These are phyloP conservation scores for Xylariales sp. DNA, from an alignment of 2,329 filamentous ascomycete species.

Conservation along the genomic window DNA sequence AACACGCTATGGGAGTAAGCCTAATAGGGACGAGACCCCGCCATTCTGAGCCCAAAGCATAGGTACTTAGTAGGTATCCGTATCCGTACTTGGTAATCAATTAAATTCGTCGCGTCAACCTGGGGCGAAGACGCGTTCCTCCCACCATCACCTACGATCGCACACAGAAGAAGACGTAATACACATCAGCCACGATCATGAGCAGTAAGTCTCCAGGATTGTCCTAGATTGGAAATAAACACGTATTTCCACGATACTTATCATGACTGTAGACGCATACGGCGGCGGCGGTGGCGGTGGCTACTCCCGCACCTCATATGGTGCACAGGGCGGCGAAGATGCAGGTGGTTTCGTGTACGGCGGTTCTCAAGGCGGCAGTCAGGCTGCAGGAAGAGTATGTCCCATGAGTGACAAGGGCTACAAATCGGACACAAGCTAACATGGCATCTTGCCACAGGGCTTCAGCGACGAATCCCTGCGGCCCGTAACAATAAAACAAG, in stretches of 20 bases:
- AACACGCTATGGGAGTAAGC: too few species aligned
- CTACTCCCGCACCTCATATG: conserved; percentile 7
- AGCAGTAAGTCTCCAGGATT: not conserved
- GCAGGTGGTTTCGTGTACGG: conserved; percentile 58
- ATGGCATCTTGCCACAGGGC: too few species aligned
- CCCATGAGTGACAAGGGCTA: too few species aligned
- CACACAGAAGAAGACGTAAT: not conserved
- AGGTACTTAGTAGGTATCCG: too few species aligned
- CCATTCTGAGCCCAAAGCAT: not conserved
- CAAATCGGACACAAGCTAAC: too few species aligned
- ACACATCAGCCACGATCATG: not conserved
- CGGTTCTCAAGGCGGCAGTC: conserved; percentile 57
- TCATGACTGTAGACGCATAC: conserved; percentile 5
- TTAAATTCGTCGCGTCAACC: conserved; percentile 12
- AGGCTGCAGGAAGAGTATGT: conserved; percentile 28
- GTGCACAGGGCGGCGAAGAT: conserved; percentile 45
- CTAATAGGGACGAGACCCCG: too few species aligned
- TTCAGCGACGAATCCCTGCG: conserved; percentile 82
- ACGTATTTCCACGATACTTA: not conserved
- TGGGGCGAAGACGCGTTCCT: conserved; percentile 6
- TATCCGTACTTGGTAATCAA: too few species aligned
- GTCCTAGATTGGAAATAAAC: too few species aligned
- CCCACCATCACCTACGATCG: too few species aligned
- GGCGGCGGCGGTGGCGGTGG: conserved; percentile 1
- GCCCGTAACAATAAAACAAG: conserved; percentile 92